A percentile compares a stretch with the other conserved stretches of the same genome.
phyloP scores from a whole-genome alignment of 2,329 filamentous ascomycete genomes.

The Ceratocystis destructans region DNA sequence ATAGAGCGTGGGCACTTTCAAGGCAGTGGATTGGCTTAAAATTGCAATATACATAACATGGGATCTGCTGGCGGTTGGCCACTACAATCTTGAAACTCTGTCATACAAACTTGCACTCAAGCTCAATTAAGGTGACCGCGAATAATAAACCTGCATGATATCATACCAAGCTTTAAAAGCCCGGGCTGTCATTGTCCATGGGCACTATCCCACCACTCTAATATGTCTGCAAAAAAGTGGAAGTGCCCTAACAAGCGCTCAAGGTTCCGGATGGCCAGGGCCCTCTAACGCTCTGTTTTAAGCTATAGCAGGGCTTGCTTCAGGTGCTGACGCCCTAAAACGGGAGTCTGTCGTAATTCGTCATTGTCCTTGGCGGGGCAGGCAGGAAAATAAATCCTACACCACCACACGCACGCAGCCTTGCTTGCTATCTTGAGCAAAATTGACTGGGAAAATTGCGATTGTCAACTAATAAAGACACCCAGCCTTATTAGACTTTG shows the following conservation, averaged over 20 bases:
- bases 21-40: too few species aligned
- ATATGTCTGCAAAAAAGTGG: background rate
- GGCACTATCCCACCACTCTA: background rate
- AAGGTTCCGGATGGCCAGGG: background rate
- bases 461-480: background rate
- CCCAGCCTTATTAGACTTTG: background rate
- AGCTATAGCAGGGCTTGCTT: background rate
- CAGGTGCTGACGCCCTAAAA: too few species aligned
- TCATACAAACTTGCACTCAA: background rate
- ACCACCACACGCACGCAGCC: background rate
- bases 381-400: background rate
- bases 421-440: background rate
- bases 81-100: background rate
- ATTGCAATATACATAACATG: background rate
- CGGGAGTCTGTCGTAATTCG: background rate
- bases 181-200: background rate
- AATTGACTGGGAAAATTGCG: background rate
- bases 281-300: background rate
- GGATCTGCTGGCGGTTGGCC: background rate
- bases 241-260: background rate
- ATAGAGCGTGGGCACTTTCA: too few species aligned
- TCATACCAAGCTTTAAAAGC: background rate
- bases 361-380: background rate
- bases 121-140: background rate
- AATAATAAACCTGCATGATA: background rate